Percentiles rank a stretch among this genome's conserved stretches.
Conservation (phyloP, 139 green algal species). For the Closterium sp. region DNA sequence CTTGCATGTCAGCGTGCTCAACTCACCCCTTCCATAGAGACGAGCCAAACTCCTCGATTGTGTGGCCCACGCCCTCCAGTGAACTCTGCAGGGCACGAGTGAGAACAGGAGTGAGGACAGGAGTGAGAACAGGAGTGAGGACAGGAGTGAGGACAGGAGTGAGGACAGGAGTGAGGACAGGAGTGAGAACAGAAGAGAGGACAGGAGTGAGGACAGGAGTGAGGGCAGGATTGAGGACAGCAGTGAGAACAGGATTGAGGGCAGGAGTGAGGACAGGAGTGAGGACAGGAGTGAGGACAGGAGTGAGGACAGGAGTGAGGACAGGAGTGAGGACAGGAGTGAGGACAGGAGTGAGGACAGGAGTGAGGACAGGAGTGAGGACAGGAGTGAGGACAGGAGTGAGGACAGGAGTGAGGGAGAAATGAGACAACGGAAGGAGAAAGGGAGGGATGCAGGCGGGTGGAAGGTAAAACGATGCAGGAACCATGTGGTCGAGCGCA, state of each 20-base stretch:
- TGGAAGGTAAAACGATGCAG: no score
- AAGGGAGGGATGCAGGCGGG: background rate
- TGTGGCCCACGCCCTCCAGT: constrained; percentile 40
- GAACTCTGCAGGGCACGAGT: constrained; percentile 10
- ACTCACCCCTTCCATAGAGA: constrained; percentile 41
- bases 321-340: background rate
- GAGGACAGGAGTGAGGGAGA: background rate
- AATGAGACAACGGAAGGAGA: background rate
- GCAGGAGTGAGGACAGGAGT: no score
- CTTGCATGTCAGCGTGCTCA: background rate
- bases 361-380: background rate
- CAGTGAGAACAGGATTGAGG: no score
- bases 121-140: no score
- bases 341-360: background rate
- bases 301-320: no score
- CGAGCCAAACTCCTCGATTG: constrained; percentile 38
- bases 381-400: background rate
- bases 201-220: no score
- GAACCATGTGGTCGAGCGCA: background rate
- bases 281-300: no score
- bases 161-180: no score
- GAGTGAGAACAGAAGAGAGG: no score
- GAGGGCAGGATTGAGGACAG: no score
- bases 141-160: no score
- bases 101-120: no score